phyloP scores from a whole-genome alignment of 805 yeast species.

The Barnettozyma californica region DNA sequence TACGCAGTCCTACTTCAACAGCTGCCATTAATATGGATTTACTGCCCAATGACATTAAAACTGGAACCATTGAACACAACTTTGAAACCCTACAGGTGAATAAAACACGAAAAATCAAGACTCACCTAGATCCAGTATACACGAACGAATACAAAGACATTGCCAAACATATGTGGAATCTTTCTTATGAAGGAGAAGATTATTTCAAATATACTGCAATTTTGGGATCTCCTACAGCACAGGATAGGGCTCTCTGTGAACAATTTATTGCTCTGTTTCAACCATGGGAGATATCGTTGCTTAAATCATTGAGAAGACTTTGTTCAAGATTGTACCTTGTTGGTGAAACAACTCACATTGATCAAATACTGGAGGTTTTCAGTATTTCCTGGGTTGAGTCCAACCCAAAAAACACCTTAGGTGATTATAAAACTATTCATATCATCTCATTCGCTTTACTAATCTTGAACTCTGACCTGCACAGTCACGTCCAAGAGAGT shows the following conservation, averaged over 20 bases:
- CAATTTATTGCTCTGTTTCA: slow-evolving; percentile 35
- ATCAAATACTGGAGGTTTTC: slow-evolving; percentile 63
- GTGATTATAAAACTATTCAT: slow-evolving; percentile 56
- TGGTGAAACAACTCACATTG: slow-evolving; percentile 82
- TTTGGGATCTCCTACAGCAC: slow-evolving; percentile 29
- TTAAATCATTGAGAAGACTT: slow-evolving; percentile 51
- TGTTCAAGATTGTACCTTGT: slow-evolving; percentile 66
- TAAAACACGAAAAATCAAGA: neutral
- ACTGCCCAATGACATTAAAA: neutral
- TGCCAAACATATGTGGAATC: slow-evolving; percentile 30
- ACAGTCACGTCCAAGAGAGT: slow-evolving; percentile 36
- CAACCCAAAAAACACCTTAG: slow-evolving; percentile 43
- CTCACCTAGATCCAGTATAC: neutral
- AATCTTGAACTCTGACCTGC: slow-evolving; percentile 72
- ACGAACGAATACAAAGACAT: slow-evolving; percentile 2
- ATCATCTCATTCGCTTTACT: slow-evolving; percentile 67
- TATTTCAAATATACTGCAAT: slow-evolving; percentile 41
- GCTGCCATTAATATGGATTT: neutral
- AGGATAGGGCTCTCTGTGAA: slow-evolving; percentile 22
- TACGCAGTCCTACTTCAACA: neutral
- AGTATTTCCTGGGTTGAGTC: slow-evolving; percentile 55
- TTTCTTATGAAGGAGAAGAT: slow-evolving; percentile 24
- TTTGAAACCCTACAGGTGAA: neutral
- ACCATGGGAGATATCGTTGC: slow-evolving; percentile 45
- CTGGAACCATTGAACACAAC: neutral